Conservation (phyloP, 768 basidiomycete genomes). For the Rhizopogon roseolus region DNA sequence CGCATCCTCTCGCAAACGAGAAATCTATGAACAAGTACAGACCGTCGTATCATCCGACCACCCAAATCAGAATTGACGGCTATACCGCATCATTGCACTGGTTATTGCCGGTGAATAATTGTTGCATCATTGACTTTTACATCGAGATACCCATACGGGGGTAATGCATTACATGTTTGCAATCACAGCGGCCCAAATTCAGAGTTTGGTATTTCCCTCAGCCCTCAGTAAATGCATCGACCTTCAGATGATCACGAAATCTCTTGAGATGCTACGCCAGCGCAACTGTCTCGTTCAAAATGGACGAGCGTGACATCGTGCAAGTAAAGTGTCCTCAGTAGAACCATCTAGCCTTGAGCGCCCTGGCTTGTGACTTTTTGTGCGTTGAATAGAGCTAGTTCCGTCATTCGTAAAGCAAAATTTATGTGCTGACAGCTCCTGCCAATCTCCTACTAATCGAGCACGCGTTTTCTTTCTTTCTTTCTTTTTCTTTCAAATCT, state of each 20-base stretch:
- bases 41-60: slow-evolving; percentile 16
- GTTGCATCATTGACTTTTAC: not conserved
- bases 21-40: slow-evolving; percentile 58
- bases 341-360: not conserved
- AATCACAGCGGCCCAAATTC: not conserved
- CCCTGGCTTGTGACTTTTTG: no score
- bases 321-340: not conserved
- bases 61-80: slow-evolving; percentile 4
- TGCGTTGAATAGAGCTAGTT: no score
- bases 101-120: no score
- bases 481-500: no score
- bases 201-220: not conserved
- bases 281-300: no score
- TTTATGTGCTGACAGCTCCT: no score
- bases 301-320: no score
- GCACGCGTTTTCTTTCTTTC: no score
- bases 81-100: not conserved
- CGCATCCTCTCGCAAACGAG: slow-evolving; percentile 59
- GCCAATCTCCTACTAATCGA: no score
- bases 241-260: no score
- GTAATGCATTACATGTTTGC: not conserved
- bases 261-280: no score
- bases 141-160: not conserved
- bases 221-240: not conserved
- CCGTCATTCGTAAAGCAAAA: no score